Evolutionary conservation across 2,329 filamentous ascomycete genomes (phyloP).

Genomic region (Cladosporium colombiae): DNA sequence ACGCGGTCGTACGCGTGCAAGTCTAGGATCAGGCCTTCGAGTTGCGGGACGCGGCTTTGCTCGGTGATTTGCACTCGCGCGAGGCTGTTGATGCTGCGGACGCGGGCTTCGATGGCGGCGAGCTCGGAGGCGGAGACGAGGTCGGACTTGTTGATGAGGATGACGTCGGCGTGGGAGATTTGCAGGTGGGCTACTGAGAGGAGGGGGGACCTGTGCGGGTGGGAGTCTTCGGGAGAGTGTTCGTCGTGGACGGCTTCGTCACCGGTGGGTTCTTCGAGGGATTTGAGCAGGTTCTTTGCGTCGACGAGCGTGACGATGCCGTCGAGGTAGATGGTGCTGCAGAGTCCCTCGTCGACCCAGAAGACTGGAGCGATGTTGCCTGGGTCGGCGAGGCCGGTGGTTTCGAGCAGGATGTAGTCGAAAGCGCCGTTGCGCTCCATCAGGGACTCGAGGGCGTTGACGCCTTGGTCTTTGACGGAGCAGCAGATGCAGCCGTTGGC

Average conservation of each 20-base stretch:
- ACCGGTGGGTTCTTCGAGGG: slow-evolving; percentile 66
- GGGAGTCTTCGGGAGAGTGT: slow-evolving; percentile 8
- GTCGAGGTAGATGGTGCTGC: slow-evolving; percentile 93
- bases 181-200: slow-evolving; percentile 94
- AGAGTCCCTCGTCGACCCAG: slow-evolving; percentile 95
- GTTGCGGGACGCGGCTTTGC: slow-evolving; percentile 73
- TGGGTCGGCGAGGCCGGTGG: slow-evolving; percentile 90
- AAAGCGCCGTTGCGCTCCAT: slow-evolving; percentile 94
- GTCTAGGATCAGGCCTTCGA: slow-evolving; percentile 86
- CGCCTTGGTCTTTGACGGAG: slow-evolving; percentile 93
- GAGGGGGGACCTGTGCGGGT: slow-evolving; percentile 61
- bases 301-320: slow-evolving; percentile 96
- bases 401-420: slow-evolving; percentile 97
- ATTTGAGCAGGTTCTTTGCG: slow-evolving; percentile 84
- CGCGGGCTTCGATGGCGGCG: slow-evolving; percentile 65
- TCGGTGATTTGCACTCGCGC: slow-evolving; percentile 82
- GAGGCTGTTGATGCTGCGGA: slow-evolving; percentile 84
- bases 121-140: slow-evolving; percentile 73
- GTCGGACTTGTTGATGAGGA: slow-evolving; percentile 92
- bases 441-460: slow-evolving; percentile 90
- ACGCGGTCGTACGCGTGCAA: slow-evolving; percentile 90
- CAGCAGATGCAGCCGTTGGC: slow-evolving; percentile 98
- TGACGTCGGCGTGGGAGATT: slow-evolving; percentile 93
- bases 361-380: slow-evolving; percentile 95
- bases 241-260: slow-evolving; percentile 30